Percentiles rank a stretch among this genome's conserved stretches.
Conservation (phyloP, 805 yeast species). For the Hanseniaspora valbyensis region DNA sequence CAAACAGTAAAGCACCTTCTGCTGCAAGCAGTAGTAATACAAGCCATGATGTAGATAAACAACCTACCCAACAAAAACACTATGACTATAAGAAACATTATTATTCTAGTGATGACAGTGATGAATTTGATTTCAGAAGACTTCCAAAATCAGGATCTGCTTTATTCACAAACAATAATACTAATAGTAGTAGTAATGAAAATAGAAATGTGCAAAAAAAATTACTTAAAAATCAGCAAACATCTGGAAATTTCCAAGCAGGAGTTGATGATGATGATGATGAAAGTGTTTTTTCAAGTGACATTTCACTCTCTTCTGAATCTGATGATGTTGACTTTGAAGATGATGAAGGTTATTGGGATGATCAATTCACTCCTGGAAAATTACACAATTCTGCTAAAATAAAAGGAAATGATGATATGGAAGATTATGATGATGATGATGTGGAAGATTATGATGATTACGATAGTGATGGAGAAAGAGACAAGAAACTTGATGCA, state of each 20-base stretch:
- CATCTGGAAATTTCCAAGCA: no score
- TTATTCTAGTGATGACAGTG: conserved; percentile 9
- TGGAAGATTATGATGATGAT: neutral
- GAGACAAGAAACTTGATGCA: conserved; percentile 2
- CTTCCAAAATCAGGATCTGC: neutral
- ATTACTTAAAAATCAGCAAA: no score
- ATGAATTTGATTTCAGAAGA: neutral
- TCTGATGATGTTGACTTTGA: conserved; percentile 21
- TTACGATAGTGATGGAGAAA: neutral
- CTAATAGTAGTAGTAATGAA: no score
- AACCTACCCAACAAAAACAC: neutral
- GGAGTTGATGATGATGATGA: conserved; percentile 6
- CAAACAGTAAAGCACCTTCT: neutral
- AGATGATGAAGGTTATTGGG: conserved; percentile 18
- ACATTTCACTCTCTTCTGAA: conserved; percentile 28
- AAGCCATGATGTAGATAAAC: neutral
- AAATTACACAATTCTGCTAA: neutral
- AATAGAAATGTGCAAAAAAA: no score
- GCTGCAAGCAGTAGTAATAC: neutral
- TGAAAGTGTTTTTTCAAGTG: conserved; percentile 17
- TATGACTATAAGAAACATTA: neutral
- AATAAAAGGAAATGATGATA: neutral
- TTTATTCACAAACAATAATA: neutral
- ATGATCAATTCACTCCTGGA: neutral
- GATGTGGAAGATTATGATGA: neutral